Evolutionary conservation across 441 rosid genomes (phyloP), one percentile per base, ranked within the genome.

Genomic region (Caryocar brasiliense): DNA sequence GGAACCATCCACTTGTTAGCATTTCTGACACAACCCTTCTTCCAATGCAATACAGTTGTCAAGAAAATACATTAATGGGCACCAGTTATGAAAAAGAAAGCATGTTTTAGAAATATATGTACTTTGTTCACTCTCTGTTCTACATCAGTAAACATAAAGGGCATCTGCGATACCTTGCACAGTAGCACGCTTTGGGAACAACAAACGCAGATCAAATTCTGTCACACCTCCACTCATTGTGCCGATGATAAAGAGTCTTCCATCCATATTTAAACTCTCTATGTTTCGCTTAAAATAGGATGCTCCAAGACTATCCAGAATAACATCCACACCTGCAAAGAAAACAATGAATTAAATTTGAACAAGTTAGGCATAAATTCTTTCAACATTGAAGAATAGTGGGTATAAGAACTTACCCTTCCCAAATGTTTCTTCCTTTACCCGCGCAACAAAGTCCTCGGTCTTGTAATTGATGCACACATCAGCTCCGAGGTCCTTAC

Each of bases 381-480:
- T 11, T 28, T 11, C 15, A 40, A 15, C 11, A 15, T 30, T 11
- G 5, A 30, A 36, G 21, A 17, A 37, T 5, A 7, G 0, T 8
- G 11, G 7, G 6, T 6, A 24, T n/a, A 9, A 21, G 33, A 20
- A 13, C 23, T 42, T 55, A 78, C 95, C 95, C 74, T 74, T 82
- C 29, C 82, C 86, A 40, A 39, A 54, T 0, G 95, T 76, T 79
- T 80, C 97, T 2, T 77, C 86, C 77, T 78, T 86, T 1, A 77
- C 81, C 24, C 73, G 71, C 27, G 80, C 64, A n/a, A 81, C 91
- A 50, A 86, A 89, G 77, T 89, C 97, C 62, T 83, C 85, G 1
- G 80, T 83, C 72, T 77, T 86, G 82, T 89, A 86, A 54, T 86
- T 90, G 73, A 90, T 82, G 62, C 94, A 77, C 23, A 82, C 68